Evolutionary conservation across 2,329 filamentous ascomycete genomes (phyloP), one percentile per base, ranked within the genome.

Genomic region (Monilinia fructicola): DNA sequence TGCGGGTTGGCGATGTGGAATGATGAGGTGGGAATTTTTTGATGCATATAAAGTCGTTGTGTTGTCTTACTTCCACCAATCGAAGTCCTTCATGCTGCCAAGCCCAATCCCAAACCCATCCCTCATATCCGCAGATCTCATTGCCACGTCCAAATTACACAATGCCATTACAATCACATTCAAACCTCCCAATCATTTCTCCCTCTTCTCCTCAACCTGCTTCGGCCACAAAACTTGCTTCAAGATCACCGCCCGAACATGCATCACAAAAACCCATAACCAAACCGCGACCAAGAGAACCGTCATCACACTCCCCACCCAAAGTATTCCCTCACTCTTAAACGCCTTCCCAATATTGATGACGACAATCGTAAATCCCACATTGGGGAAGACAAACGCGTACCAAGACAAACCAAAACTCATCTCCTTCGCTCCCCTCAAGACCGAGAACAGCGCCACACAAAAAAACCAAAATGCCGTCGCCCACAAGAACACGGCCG

Each of bases 321-420:
- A 85, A 42, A 79, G 71, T 1, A 86, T 77, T 0, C 76, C 75
- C 0, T 80, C 74, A 69, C 79, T 84, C 55, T 77, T 73, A 6
- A 87, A 77, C 44, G 81, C 79, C 3, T 80, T 80, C 0, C 81
- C 83, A 28, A 87, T 81, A 9, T 81, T 77, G 56, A 86, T 85
- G 0, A 84, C 85, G 2, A 82, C 82, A 56, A 87, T 77, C 4
- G 82, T 82, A 72, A 87, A 87, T 5, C 85, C 85, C 0, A 82
- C 84, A 75, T 87, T 87, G 54, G 85, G 85, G 75, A 87, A 87
- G 11, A 87, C 83, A 75, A 85, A 82, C 0, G 86, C 85, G 83
- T 85, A 89, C 85, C 85, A 89, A 0, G 84, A 84, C 2, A 89
- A 78, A 67, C 86, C 83, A 70, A 87, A 87, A 69, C 79, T 78